These are phyloP conservation scores for Punica granatum DNA, from an alignment of 345 rosid species.

Conservation along the genomic window DNA sequence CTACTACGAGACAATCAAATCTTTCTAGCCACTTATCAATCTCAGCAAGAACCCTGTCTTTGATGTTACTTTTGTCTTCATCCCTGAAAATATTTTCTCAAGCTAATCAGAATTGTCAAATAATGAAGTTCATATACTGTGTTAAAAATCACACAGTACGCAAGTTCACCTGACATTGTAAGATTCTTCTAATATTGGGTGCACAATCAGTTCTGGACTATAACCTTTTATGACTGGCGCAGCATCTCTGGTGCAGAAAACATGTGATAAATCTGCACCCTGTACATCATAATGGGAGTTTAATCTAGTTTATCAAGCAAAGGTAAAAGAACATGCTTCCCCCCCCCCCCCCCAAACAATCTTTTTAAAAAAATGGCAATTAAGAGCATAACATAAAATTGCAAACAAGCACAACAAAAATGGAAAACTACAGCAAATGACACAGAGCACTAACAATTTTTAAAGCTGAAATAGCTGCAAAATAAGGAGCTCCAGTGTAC, in stretches of 20 bases:
- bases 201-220: conserved; percentile 94
- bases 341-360: too few species aligned
- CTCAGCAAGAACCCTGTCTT: conserved; percentile 61
- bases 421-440: not conserved
- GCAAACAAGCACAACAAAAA: not conserved
- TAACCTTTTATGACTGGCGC: conserved; percentile 90
- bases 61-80: conserved; percentile 35
- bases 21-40: conserved; percentile 87
- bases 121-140: not conserved
- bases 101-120: conserved; percentile 11
- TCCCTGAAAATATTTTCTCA: conserved; percentile 33
- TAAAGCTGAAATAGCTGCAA: conserved; percentile 94
- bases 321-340: not conserved
- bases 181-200: conserved; percentile 84
- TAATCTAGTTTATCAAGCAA: not conserved
- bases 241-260: conserved; percentile 95
- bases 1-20: conserved; percentile 91
- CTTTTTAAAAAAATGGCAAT: too few species aligned
- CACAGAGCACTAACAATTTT: conserved; percentile 49
- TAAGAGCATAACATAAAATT: not conserved
- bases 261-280: conserved; percentile 99
- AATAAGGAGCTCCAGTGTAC: conserved; percentile 97
- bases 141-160: not conserved
- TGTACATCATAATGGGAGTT: conserved; percentile 2
- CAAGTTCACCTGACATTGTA: conserved; percentile 51